A percentile compares a stretch with the other conserved stretches of the same genome.
phyloP scores from a whole-genome alignment of 2,329 filamentous ascomycete genomes.

The Plectosphaerella plurivora region DNA sequence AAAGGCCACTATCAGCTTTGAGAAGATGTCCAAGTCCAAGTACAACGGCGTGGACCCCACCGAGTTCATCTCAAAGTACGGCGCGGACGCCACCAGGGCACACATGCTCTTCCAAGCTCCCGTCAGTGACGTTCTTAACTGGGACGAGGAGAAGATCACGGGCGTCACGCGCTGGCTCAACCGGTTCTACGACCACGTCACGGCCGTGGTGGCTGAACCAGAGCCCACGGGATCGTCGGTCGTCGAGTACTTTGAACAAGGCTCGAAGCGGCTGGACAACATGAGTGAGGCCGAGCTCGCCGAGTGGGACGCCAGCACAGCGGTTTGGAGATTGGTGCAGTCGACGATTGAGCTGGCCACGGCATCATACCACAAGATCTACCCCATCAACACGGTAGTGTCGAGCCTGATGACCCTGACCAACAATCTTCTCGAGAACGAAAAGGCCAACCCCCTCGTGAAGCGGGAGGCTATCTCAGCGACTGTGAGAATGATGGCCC shows the following conservation, averaged over 20 bases:
- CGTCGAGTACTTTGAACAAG: conserved; percentile 29
- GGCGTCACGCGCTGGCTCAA: conserved; percentile 79
- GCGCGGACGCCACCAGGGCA: conserved; percentile 77
- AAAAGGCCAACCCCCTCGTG: conserved; percentile 35
- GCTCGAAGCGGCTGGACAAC: conserved; percentile 20
- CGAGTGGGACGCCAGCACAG: conserved; percentile 39
- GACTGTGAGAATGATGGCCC: conserved; percentile 70
- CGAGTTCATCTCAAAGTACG: conserved; percentile 66
- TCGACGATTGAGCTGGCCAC: conserved; percentile 63
- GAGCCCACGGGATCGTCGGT: neutral
- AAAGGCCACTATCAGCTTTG: conserved; percentile 60
- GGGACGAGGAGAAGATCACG: conserved; percentile 78
- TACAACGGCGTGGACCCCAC: conserved; percentile 85
- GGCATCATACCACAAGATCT: conserved; percentile 63
- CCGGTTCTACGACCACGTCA: conserved; percentile 58
- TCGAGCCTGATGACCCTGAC: conserved; percentile 81
- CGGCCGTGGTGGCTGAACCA: conserved; percentile 12
- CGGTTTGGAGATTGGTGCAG: conserved; percentile 64
- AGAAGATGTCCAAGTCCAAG: conserved; percentile 97
- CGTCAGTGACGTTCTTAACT: conserved; percentile 77
- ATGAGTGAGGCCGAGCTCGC: conserved; percentile 18
- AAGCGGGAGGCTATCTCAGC: conserved; percentile 44
- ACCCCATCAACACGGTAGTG: conserved; percentile 77
- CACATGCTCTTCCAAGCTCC: conserved; percentile 89
- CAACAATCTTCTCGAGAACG: conserved; percentile 55